phyloP scores from a whole-genome alignment of 2,329 filamentous ascomycete genomes.

The Colletotrichum cereale region DNA sequence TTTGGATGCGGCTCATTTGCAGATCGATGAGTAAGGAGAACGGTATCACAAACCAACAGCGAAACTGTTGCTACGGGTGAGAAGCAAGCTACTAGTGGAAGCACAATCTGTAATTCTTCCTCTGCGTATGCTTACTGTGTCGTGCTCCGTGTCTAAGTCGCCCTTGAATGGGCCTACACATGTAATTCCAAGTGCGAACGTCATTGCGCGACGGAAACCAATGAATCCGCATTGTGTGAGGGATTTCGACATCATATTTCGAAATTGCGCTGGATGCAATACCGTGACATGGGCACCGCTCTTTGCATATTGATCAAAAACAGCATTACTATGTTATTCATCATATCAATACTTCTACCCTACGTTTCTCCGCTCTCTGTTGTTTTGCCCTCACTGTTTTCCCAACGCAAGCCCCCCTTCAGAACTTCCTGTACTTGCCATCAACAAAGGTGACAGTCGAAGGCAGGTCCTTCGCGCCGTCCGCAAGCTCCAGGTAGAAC shows the following conservation, averaged over 20 bases:
- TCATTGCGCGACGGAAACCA: background rate
- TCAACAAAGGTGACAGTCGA: conserved; percentile 27
- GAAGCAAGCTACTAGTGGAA: background rate
- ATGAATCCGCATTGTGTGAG: background rate
- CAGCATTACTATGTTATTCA: background rate
- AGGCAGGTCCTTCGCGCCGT: conserved; percentile 6
- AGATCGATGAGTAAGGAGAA: background rate
- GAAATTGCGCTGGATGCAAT: background rate
- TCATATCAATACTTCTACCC: background rate
- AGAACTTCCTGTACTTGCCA: conserved; percentile 35
- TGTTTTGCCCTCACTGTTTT: too few species aligned
- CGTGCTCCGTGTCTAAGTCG: background rate
- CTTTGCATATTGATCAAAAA: background rate
- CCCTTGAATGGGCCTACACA: background rate
- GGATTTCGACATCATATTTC: background rate
- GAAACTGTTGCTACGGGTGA: background rate
- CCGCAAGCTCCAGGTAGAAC: conserved; percentile 33
- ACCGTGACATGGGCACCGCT: background rate
- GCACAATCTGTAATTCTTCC: background rate
- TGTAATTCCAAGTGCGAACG: background rate
- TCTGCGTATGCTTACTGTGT: background rate
- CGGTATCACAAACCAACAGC: background rate
- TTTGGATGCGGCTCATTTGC: background rate
- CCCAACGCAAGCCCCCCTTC: background rate
- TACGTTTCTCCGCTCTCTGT: background rate